phyloP scores from a whole-genome alignment of 495 filamentous ascomycete species.

The Amphirosellinia nigrospora region DNA sequence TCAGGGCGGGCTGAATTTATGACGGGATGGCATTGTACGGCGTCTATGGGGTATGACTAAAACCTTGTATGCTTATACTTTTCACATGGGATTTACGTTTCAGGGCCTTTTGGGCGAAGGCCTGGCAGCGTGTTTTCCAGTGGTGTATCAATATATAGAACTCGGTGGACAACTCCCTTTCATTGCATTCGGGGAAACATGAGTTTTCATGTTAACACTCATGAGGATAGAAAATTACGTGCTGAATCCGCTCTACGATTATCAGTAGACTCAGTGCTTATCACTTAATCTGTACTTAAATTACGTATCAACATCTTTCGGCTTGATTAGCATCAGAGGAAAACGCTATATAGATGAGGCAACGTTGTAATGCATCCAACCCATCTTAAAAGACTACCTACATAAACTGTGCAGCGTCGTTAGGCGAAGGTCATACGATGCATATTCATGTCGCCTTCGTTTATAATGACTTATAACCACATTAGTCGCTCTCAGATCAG shows the following conservation, averaged over 20 bases:
- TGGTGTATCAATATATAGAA: constrained; percentile 28
- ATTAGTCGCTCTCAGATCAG: not conserved
- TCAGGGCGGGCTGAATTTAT: constrained; percentile 12
- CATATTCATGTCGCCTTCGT: not conserved
- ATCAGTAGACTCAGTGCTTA: not conserved
- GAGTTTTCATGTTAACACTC: not conserved
- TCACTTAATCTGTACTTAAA: not conserved
- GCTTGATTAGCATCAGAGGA: not conserved
- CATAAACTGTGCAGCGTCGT: not conserved
- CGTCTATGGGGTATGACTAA: constrained; percentile 25
- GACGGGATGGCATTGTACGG: constrained; percentile 25
- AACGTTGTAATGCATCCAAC: not conserved
- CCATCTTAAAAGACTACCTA: not conserved
- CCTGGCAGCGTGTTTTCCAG: not conserved
- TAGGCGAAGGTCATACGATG: not conserved
- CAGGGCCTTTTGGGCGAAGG: not conserved
- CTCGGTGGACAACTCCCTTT: not conserved
- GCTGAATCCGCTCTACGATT: not conserved
- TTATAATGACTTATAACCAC: not conserved
- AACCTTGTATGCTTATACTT: constrained; percentile 13
- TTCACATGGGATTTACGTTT: not conserved
- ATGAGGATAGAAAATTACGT: not conserved
- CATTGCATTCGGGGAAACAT: not conserved
- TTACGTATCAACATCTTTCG: not conserved
- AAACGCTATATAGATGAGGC: not conserved